phyloP scores from a whole-genome alignment of 73 alveolate species.

The Symbiodinium pilosum region DNA sequence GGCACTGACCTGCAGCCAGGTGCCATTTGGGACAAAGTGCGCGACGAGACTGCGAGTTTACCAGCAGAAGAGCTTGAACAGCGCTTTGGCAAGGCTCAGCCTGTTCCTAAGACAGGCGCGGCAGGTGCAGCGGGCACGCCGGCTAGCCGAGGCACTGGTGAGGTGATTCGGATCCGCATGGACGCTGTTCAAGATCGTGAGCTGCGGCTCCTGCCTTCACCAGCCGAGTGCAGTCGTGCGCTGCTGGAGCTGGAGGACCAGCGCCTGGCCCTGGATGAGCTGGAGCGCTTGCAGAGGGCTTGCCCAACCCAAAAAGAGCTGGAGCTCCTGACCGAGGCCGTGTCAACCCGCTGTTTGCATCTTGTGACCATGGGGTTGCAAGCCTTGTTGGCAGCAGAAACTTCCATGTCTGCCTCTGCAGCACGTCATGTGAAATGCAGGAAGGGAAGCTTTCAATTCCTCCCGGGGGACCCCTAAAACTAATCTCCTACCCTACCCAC shows the following conservation, averaged over 20 bases:
- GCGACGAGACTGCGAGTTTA: constrained; percentile 7
- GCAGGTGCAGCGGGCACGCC: too few species aligned
- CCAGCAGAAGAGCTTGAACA: constrained; percentile 26
- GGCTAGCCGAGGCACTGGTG: too few species aligned
- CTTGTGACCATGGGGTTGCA: too few species aligned
- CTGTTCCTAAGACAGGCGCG: neutral
- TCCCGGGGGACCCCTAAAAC: too few species aligned
- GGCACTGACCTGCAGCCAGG: constrained; percentile 67
- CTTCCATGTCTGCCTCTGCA: too few species aligned
- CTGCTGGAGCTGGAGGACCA: constrained; percentile 49
- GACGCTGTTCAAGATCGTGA: neutral
- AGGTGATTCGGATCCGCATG: constrained; percentile 3
- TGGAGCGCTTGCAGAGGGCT: constrained; percentile 37
- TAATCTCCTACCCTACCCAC: too few species aligned
- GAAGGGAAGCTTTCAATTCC: too few species aligned
- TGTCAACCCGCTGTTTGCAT: too few species aligned
- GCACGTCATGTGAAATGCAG: too few species aligned
- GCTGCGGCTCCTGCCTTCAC: constrained; percentile 77
- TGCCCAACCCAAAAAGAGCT: neutral
- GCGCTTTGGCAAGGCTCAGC: constrained; percentile 42
- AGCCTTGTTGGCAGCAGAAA: too few species aligned
- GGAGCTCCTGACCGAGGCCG: neutral
- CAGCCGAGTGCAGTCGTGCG: constrained; percentile 36
- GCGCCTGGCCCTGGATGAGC: constrained; percentile 62
- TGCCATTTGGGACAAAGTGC: constrained; percentile 64